phyloP scores from a whole-genome alignment of 169 alveolate genomes.

The Babesia bovis region DNA sequence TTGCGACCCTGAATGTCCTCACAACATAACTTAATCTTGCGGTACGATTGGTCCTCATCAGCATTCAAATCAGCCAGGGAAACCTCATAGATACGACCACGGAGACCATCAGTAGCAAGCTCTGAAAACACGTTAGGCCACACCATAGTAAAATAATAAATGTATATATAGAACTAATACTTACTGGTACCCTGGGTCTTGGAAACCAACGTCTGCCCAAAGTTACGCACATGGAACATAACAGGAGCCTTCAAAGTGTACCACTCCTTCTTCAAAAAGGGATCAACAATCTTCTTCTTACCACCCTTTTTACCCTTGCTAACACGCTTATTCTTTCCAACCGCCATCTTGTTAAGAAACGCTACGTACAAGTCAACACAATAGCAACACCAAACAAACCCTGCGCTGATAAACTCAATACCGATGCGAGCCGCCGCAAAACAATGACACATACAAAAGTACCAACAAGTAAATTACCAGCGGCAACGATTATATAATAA shows the following conservation, averaged over 20 bases:
- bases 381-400: too few species aligned
- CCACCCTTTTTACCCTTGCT: constrained; percentile 96
- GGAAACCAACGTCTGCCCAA: constrained; percentile 93
- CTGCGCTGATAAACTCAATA: constrained; percentile 24
- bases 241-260: constrained; percentile 94
- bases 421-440: background rate
- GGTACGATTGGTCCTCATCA: constrained; percentile 93
- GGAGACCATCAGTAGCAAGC: constrained; percentile 91
- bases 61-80: constrained; percentile 94
- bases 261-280: constrained; percentile 95
- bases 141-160: background rate
- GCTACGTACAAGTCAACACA: constrained; percentile 15
- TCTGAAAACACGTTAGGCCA: constrained; percentile 43
- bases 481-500: background rate
- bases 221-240: constrained; percentile 89
- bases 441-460: background rate
- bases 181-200: constrained; percentile 92
- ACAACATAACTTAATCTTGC: constrained; percentile 92
- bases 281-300: constrained; percentile 95
- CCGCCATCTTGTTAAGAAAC: constrained; percentile 84
- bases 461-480: too few species aligned
- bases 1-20: constrained; percentile 94
- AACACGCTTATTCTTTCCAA: constrained; percentile 94
- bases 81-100: constrained; percentile 94
- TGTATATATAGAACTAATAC: too few species aligned